Evolutionary conservation across 2,329 filamentous ascomycete genomes (phyloP), one percentile per base, ranked within the genome.

Genomic region (Alternaria metachromatica): DNA sequence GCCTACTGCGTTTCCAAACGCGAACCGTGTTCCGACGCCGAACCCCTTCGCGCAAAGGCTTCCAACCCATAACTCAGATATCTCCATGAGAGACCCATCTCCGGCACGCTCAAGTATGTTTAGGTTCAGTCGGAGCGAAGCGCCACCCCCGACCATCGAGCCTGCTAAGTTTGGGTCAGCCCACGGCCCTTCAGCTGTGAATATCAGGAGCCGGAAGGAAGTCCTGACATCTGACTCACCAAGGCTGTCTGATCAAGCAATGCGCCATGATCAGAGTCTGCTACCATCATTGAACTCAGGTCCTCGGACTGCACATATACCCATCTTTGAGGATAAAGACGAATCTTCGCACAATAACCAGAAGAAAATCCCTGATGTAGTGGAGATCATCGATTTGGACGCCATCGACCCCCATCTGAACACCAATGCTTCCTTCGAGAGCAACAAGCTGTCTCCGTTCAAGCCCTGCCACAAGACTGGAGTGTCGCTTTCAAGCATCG

Each of bases 151-250:
- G 15, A 26, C 49, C 23, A 18, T 41, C 4, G 30, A 67, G 2
- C 18, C 53, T 4, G 57, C 56, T 8, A 76, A 69, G 26, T 43
- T 62, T 44, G 70, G 66, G 49, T 72, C 73, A 6, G 66, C 62
- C 11, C 67, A 71, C 10, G 56, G 53, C 12, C 69, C 72, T 2
- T 67, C 63, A 2, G 62, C 59, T 6, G 23, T 28, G 2, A 68
- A 62, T 10, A 33, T 75, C 5, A 75, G 69, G 58, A 73, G 72
- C 25, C 70, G 71, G 28, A 79, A 78, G 48, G 76, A 78, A 58
- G 72, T 68, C 10, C 23, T 68, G n/a, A 45, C 59, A 4, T 49
- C 44, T 30, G 62, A 51, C 15, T 55, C 58, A 9, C 58, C 63
- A 25, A 61, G 28, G 11, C 43, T 37, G 7, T 45, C 62, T n/a